Percentiles rank a stretch among this genome's conserved stretches.
phyloP scores from a whole-genome alignment of 1,284 basidiomycete genomes.

The Ustilago cynodontis region DNA sequence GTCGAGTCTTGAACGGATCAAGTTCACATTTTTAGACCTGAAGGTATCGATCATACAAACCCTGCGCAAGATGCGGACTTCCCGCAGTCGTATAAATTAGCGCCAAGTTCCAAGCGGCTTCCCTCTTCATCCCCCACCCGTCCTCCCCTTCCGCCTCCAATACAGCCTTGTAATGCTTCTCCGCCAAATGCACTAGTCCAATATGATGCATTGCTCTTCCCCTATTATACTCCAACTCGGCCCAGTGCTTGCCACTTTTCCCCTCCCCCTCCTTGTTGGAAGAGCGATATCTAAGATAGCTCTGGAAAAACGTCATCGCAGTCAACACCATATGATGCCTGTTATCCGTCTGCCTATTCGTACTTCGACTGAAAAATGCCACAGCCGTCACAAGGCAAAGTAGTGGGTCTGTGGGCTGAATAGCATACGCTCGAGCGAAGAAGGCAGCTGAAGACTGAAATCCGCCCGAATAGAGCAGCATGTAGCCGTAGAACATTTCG shows the following conservation, averaged over 20 bases:
- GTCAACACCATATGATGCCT: constrained; percentile 77
- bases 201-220: constrained; percentile 90
- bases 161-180: constrained; percentile 56
- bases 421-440: constrained; percentile 85
- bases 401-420: constrained; percentile 84
- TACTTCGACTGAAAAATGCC: constrained; percentile 86
- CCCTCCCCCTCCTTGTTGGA: constrained; percentile 71
- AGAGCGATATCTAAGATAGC: constrained; percentile 75
- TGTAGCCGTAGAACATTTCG: constrained; percentile 85
- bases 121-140: constrained; percentile 41
- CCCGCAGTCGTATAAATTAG: constrained; percentile 58
- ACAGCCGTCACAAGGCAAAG: constrained; percentile 85
- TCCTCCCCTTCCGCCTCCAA: constrained; percentile 16
- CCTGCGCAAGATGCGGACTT: constrained; percentile 31
- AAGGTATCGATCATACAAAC: constrained; percentile 48
- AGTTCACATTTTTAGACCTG: too few species aligned
- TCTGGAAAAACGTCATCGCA: constrained; percentile 48
- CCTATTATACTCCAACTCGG: constrained; percentile 89
- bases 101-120: constrained; percentile 65
- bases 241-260: constrained; percentile 70
- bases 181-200: constrained; percentile 60
- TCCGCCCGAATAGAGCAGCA: constrained; percentile 85
- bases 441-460: constrained; percentile 91
- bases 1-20: too few species aligned
- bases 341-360: constrained; percentile 94